phyloP scores from a whole-genome alignment of 1,284 basidiomycete species.

The Pseudozyma sp. region DNA sequence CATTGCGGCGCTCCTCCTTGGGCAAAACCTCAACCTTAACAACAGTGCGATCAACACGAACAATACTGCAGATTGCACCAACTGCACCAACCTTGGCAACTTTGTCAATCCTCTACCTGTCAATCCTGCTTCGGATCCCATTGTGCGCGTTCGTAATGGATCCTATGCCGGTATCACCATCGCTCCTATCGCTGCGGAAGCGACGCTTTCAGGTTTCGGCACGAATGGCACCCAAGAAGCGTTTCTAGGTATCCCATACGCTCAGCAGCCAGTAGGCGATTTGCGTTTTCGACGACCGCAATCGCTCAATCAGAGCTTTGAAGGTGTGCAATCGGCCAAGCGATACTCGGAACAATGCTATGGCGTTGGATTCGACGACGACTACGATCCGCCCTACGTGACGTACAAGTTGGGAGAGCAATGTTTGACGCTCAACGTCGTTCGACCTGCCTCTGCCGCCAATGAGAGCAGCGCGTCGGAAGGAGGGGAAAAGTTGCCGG shows the following conservation, averaged over 20 bases:
- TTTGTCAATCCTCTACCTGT: constrained; percentile 31
- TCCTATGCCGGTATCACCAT: constrained; percentile 39
- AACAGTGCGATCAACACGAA: constrained; percentile 23
- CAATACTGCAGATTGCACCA: constrained; percentile 37
- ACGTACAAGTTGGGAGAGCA: constrained; percentile 43
- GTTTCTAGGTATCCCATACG: constrained; percentile 47
- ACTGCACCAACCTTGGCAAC: constrained; percentile 47
- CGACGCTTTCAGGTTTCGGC: constrained; percentile 29
- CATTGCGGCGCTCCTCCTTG: background rate
- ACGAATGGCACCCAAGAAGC: constrained; percentile 24
- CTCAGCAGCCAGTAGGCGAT: constrained; percentile 24
- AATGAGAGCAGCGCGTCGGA: background rate
- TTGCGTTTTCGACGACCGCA: constrained; percentile 19
- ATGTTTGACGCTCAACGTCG: constrained; percentile 46
- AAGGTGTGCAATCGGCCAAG: constrained; percentile 23
- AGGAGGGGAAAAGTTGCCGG: constrained; percentile 22
- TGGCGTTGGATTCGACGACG: constrained; percentile 22
- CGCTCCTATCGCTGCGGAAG: constrained; percentile 11
- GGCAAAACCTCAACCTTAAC: background rate
- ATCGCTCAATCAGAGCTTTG: constrained; percentile 20
- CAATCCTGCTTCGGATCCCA: constrained; percentile 15
- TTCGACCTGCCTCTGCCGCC: constrained; percentile 33
- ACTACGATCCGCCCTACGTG: constrained; percentile 36
- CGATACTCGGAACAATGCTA: constrained; percentile 35
- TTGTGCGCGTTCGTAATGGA: constrained; percentile 25